Percentiles rank a stretch among this genome's conserved stretches.
These are phyloP conservation scores for Microsporum audouinii DNA, from an alignment of 2,329 filamentous ascomycete genomes.

Conservation along the genomic window DNA sequence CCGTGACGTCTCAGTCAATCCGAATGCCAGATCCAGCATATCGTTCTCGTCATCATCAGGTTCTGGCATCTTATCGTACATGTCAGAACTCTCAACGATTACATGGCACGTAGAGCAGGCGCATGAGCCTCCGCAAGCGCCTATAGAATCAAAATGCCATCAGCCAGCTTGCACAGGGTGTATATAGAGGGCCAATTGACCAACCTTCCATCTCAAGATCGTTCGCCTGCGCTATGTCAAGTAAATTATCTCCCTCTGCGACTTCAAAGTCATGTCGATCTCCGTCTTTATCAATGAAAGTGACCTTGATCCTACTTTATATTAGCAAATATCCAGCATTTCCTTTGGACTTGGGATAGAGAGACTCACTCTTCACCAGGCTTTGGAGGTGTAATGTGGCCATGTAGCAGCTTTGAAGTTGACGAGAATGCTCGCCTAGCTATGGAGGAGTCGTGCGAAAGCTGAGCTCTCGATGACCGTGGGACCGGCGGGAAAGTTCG, in stretches of 20 bases:
- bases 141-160: constrained; percentile 24
- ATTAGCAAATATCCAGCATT: neutral
- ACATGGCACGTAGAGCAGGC: constrained; percentile 90
- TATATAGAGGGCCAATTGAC: constrained; percentile 1
- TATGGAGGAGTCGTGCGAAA: neutral
- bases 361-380: constrained; percentile 74
- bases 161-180: neutral
- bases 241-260: constrained; percentile 74
- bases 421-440: constrained; percentile 49
- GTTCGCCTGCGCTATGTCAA: constrained; percentile 89
- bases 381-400: constrained; percentile 72
- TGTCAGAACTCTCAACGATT: constrained; percentile 61
- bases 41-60: constrained; percentile 75
- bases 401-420: constrained; percentile 52
- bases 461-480: neutral
- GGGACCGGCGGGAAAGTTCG: neutral
- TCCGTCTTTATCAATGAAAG: constrained; percentile 87
- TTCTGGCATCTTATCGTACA: constrained; percentile 68
- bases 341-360: constrained; percentile 7
- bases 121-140: constrained; percentile 87
- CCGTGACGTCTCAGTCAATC: constrained; percentile 71
- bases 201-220: constrained; percentile 95
- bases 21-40: constrained; percentile 85
- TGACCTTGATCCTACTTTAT: constrained; percentile 60
- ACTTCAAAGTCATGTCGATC: constrained; percentile 66